These are phyloP conservation scores for Neocatenulostroma microsporum DNA, from an alignment of 2,329 filamentous ascomycete species.

Conservation along the genomic window DNA sequence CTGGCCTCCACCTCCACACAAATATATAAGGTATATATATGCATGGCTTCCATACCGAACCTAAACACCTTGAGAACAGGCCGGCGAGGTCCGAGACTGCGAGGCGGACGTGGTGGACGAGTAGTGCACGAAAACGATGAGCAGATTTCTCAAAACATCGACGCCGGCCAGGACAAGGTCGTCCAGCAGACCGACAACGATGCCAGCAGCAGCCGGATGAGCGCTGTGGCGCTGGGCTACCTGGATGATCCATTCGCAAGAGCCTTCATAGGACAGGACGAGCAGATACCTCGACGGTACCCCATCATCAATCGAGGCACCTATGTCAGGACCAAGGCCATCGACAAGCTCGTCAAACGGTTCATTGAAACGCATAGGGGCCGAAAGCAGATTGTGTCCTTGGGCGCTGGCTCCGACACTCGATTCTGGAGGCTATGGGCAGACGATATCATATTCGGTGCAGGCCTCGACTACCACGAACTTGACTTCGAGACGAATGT, in stretches of 20 bases:
- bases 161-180: slow-evolving; percentile 55
- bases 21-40: not conserved
- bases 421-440: slow-evolving; percentile 66
- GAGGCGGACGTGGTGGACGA: slow-evolving; percentile 40
- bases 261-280: slow-evolving; percentile 51
- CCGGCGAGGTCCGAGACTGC: slow-evolving; percentile 39
- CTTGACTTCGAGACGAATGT: slow-evolving; percentile 72
- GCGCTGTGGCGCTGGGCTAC: slow-evolving; percentile 79
- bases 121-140: slow-evolving; percentile 8
- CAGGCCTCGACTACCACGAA: slow-evolving; percentile 62
- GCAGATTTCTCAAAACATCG: slow-evolving; percentile 19
- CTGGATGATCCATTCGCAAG: slow-evolving; percentile 71
- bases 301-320: slow-evolving; percentile 96
- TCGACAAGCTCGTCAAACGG: slow-evolving; percentile 65
- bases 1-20: not conserved
- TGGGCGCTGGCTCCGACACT: slow-evolving; percentile 92
- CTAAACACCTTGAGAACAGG: slow-evolving; percentile 54
- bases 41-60: slow-evolving; percentile 59
- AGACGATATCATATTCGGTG: slow-evolving; percentile 37
- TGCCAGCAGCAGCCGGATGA: slow-evolving; percentile 79
- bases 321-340: slow-evolving; percentile 78
- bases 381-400: slow-evolving; percentile 67
- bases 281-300: slow-evolving; percentile 55
- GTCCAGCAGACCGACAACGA: slow-evolving; percentile 89
- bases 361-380: slow-evolving; percentile 49